Percentiles rank a stretch among this genome's conserved stretches.
These are phyloP conservation scores for Achaetomium macrosporum DNA, from an alignment of 2,329 filamentous ascomycete species.

Conservation along the genomic window DNA sequence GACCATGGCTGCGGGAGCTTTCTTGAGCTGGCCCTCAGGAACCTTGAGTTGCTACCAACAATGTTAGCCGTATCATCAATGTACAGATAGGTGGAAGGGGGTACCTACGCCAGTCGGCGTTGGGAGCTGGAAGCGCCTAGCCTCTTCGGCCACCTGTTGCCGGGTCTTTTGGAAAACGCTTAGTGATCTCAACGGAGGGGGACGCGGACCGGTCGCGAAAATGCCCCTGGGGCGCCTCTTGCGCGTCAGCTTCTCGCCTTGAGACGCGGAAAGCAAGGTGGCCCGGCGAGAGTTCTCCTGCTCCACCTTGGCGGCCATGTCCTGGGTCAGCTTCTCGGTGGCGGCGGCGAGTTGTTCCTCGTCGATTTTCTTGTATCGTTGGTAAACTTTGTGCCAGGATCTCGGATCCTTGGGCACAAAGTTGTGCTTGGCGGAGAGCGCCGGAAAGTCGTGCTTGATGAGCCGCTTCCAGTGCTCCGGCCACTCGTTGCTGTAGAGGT, in stretches of 20 bases:
- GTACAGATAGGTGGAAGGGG: too few species aligned
- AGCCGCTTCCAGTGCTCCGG: constrained; percentile 72
- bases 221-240: too few species aligned
- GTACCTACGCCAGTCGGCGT: constrained; percentile 30
- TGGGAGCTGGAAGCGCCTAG: constrained; percentile 41
- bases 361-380: constrained; percentile 57
- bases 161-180: constrained; percentile 52
- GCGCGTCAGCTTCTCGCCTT: constrained; percentile 33
- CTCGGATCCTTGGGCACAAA: constrained; percentile 59
- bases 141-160: constrained; percentile 51
- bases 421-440: constrained; percentile 53
- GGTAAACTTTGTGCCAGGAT: constrained; percentile 75
- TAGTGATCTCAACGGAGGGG: constrained; percentile 26
- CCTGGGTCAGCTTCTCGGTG: constrained; percentile 50
- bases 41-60: constrained; percentile 24
- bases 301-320: constrained; percentile 52
- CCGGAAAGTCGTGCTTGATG: constrained; percentile 70
- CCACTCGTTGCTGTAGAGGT: constrained; percentile 59
- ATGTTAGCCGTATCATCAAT: too few species aligned
- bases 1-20: constrained; percentile 50
- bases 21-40: constrained; percentile 36
- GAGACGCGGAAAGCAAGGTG: constrained; percentile 45
- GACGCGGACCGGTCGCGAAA: too few species aligned
- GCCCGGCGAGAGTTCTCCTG: constrained; percentile 53
- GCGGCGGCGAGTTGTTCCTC: constrained; percentile 52